A percentile compares a stretch with the other conserved stretches of the same genome.
phyloP scores from a whole-genome alignment of 106 monocot genomes.

The Phalaenopsis aphrodite region DNA sequence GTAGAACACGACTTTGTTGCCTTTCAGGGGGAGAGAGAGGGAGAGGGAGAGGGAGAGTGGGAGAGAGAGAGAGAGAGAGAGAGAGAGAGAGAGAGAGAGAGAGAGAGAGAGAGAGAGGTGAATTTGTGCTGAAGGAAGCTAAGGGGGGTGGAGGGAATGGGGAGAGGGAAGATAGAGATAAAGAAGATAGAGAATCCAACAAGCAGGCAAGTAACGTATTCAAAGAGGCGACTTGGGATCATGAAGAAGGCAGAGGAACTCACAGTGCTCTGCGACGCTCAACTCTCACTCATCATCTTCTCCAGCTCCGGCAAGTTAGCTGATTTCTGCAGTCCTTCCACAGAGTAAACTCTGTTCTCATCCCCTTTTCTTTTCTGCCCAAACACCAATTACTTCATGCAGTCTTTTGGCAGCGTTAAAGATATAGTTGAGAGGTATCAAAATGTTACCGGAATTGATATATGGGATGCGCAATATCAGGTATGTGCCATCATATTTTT shows the following conservation, averaged over 20 bases:
- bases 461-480: slow-evolving; percentile 77
- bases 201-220: slow-evolving; percentile 90
- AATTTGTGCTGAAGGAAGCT: neutral
- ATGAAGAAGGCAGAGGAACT: slow-evolving; percentile 92
- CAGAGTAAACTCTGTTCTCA: slow-evolving; percentile 29
- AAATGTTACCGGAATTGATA: slow-evolving; percentile 36
- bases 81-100: neutral
- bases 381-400: neutral
- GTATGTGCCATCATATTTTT: slow-evolving; percentile 9
- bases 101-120: neutral
- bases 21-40: neutral
- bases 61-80: neutral
- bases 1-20: neutral
- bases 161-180: slow-evolving; percentile 86
- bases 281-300: slow-evolving; percentile 71
- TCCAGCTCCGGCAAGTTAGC: slow-evolving; percentile 70
- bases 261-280: slow-evolving; percentile 85
- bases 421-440: slow-evolving; percentile 61
- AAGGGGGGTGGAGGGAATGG: slow-evolving; percentile 10
- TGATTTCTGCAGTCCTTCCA: slow-evolving; percentile 80
- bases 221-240: slow-evolving; percentile 75
- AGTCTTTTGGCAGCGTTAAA: slow-evolving; percentile 39
- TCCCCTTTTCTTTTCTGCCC: neutral
- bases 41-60: neutral
- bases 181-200: slow-evolving; percentile 93